phyloP scores from a whole-genome alignment of 495 filamentous ascomycete genomes.

The Haplographium delicatum region DNA sequence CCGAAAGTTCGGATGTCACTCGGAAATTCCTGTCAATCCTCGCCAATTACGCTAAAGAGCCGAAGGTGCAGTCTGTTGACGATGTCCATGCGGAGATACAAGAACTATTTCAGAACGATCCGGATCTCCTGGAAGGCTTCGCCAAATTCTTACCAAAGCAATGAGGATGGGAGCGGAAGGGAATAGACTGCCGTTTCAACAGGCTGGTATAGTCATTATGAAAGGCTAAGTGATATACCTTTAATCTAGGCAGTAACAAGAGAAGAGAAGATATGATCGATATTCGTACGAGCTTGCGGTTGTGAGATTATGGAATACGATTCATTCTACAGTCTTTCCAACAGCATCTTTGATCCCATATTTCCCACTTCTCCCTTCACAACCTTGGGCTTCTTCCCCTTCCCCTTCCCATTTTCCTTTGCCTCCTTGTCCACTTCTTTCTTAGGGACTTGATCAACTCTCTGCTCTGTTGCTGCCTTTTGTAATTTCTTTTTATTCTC shows the following conservation, averaged over 20 bases:
- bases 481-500: conserved; percentile 47
- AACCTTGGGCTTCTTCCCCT: conserved; percentile 36
- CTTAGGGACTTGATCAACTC: conserved; percentile 31
- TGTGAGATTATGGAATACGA: too few species aligned
- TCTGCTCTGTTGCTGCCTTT: conserved; percentile 43
- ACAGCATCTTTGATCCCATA: conserved; percentile 47
- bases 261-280: too few species aligned
- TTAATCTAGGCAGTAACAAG: too few species aligned
- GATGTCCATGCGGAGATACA: not conserved
- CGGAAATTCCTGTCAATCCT: not conserved
- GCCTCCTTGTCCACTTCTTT: conserved; percentile 25
- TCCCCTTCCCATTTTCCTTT: conserved; percentile 32
- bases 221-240: too few species aligned
- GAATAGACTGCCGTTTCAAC: too few species aligned
- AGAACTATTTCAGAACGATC: not conserved
- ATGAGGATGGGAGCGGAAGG: too few species aligned
- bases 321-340: conserved; percentile 39
- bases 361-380: conserved; percentile 41
- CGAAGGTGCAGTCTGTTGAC: not conserved
- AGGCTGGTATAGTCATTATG: too few species aligned
- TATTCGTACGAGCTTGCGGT: too few species aligned
- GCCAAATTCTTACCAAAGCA: not conserved
- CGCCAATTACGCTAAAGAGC: not conserved
- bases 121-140: not conserved
- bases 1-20: not conserved